A percentile compares a stretch with the other conserved stretches of the same genome.
phyloP scores from a whole-genome alignment of 148 eudicot species.

The Tetragonia tetragonoides region DNA sequence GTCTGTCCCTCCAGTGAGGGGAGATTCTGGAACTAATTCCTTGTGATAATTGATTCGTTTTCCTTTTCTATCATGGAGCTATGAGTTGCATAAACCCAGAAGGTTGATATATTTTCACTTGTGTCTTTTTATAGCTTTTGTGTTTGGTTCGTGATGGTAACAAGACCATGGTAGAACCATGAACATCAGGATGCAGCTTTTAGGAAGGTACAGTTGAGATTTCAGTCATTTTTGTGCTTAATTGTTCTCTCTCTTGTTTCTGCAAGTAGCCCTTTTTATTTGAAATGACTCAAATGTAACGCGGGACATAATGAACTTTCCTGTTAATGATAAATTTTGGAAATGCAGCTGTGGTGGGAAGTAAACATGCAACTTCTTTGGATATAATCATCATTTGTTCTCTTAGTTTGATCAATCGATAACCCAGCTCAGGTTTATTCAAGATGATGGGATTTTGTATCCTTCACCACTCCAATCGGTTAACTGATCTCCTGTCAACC shows the following conservation, averaged over 20 bases:
- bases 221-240: neutral
- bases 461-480: constrained; percentile 2
- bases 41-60: neutral
- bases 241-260: constrained; percentile 1
- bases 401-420: neutral
- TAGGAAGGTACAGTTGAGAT: constrained; percentile 65
- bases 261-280: neutral
- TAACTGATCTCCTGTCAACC: neutral
- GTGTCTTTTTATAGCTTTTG: constrained; percentile 52
- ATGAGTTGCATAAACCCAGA: neutral
- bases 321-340: neutral
- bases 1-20: neutral
- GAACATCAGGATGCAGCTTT: constrained; percentile 78
- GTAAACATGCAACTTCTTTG: neutral
- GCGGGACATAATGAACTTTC: neutral
- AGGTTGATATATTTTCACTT: neutral
- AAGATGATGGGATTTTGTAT: neutral
- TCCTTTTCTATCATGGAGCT: neutral
- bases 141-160: constrained; percentile 84
- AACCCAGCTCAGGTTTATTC: neutral
- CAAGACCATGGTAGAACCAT: constrained; percentile 80
- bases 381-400: neutral
- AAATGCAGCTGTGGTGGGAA: neutral
- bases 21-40: neutral
- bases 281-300: neutral